Conservation (phyloP, 345 rosid species). For the Limnanthes douglasii region DNA sequence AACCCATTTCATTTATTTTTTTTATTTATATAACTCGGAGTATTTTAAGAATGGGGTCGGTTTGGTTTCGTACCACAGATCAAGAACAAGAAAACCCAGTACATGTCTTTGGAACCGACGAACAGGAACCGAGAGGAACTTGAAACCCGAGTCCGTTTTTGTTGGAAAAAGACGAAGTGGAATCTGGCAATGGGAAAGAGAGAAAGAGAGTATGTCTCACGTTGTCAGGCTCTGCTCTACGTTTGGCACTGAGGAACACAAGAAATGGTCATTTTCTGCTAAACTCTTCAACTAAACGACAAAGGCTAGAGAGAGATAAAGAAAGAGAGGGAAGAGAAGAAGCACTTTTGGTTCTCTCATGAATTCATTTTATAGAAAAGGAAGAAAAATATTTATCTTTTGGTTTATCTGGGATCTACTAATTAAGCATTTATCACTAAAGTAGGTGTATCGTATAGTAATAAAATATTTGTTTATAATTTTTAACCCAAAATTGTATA, state of each 20-base stretch:
- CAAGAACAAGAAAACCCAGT: conserved; percentile 1
- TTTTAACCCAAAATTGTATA: not conserved
- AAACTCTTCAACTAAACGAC: not conserved
- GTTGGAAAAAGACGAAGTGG: not conserved
- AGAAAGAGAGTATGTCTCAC: not conserved
- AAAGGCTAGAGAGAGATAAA: not conserved
- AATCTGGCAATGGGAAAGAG: too few relatives aligned
- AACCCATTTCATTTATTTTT: too few relatives aligned
- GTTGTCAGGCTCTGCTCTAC: not conserved
- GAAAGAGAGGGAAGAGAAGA: not conserved
- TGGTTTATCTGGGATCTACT: not conserved
- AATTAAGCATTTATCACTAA: not conserved
- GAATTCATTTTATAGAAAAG: too few relatives aligned
- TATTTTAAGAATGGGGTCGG: conserved; percentile 8
- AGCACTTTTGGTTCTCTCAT: not conserved
- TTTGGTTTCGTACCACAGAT: conserved; percentile 3
- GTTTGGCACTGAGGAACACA: too few relatives aligned
- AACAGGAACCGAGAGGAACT: not conserved
- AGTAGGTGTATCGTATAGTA: not conserved
- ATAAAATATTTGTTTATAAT: too few relatives aligned
- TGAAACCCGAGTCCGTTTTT: not conserved
- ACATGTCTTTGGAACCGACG: not conserved
- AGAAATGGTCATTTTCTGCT: not conserved
- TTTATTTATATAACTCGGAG: too few relatives aligned
- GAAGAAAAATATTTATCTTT: too few relatives aligned